These are phyloP conservation scores for Flammula alnicola DNA, from an alignment of 1,284 basidiomycete genomes.

Conservation along the genomic window DNA sequence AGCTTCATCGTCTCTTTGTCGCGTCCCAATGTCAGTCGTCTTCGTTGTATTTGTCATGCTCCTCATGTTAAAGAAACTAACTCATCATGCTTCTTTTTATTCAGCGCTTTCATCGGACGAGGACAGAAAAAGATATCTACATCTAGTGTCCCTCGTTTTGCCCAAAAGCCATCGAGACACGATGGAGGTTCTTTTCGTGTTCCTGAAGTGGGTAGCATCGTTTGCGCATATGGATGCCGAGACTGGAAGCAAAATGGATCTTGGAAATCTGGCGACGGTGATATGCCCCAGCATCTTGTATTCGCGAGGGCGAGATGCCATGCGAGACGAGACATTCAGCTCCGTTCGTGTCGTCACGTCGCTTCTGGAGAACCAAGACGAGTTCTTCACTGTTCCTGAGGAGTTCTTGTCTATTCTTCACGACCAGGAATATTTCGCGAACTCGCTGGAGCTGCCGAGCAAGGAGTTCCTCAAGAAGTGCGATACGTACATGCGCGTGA, in stretches of 20 bases:
- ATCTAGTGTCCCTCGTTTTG: conserved; percentile 86
- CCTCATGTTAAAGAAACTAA: not conserved
- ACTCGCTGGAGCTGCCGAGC: conserved; percentile 80
- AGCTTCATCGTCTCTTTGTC: conserved; percentile 89
- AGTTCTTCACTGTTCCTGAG: conserved; percentile 87
- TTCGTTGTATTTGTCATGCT: conserved; percentile 1
- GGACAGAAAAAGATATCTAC: conserved; percentile 85
- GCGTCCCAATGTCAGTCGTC: conserved; percentile 80
- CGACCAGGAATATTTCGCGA: conserved; percentile 87
- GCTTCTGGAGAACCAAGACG: conserved; percentile 92
- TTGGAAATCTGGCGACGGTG: conserved; percentile 96
- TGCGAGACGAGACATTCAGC: conserved; percentile 92
- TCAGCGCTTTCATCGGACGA: conserved; percentile 76
- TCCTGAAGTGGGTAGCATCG: conserved; percentile 99
- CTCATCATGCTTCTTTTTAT: conserved; percentile 4
- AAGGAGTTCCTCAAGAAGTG: conserved; percentile 93
- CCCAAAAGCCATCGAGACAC: conserved; percentile 96
- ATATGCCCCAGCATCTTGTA: conserved; percentile 96
- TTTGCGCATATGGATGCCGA: conserved; percentile 99
- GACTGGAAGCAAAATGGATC: conserved; percentile 98
- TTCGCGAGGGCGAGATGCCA: conserved; percentile 84
- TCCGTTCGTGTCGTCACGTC: conserved; percentile 86
- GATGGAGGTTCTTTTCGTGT: conserved; percentile 97
- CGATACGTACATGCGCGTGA: conserved; percentile 70
- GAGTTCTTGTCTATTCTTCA: conserved; percentile 84